A percentile compares a stretch with the other conserved stretches of the same genome.
Evolutionary conservation across 2,329 filamentous ascomycete genomes (phyloP).

Genomic region (Pseudogymnoascus sp.): DNA sequence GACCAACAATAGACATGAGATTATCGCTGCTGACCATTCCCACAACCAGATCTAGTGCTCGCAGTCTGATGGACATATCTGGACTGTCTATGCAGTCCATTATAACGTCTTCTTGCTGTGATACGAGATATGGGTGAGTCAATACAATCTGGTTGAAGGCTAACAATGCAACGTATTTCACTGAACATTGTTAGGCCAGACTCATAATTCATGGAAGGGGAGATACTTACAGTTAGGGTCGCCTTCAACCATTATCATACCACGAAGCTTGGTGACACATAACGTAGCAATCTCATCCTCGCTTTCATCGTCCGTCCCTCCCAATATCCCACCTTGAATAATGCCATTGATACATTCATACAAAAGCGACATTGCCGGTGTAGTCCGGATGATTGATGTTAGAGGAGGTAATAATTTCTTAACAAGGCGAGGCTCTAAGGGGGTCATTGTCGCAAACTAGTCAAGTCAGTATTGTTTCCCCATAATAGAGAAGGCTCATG

Average conservation of each 20-base stretch:
- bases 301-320: constrained; percentile 70
- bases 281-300: constrained; percentile 87
- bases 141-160: constrained; percentile 92
- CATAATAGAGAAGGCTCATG: constrained; percentile 11
- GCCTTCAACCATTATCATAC: constrained; percentile 88
- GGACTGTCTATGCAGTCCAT: constrained; percentile 92
- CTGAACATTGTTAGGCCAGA: constrained; percentile 37
- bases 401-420: constrained; percentile 87
- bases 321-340: constrained; percentile 90
- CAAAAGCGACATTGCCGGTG: constrained; percentile 92
- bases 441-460: constrained; percentile 89
- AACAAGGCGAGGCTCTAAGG: constrained; percentile 82
- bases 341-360: constrained; percentile 99
- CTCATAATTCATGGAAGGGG: constrained; percentile 17
- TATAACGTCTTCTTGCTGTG: constrained; percentile 92
- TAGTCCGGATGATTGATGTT: constrained; percentile 88
- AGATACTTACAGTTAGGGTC: constrained; percentile 76
- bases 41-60: constrained; percentile 84
- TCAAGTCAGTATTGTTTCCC: constrained; percentile 58
- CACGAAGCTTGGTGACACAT: constrained; percentile 85
- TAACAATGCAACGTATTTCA: constrained; percentile 94
- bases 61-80: constrained; percentile 91
- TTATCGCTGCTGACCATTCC: constrained; percentile 92
- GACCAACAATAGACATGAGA: constrained; percentile 73
- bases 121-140: constrained; percentile 82